A percentile compares a stretch with the other conserved stretches of the same genome.
Conservation (phyloP, 305 asterid species). For the Fraxinus albicans region DNA sequence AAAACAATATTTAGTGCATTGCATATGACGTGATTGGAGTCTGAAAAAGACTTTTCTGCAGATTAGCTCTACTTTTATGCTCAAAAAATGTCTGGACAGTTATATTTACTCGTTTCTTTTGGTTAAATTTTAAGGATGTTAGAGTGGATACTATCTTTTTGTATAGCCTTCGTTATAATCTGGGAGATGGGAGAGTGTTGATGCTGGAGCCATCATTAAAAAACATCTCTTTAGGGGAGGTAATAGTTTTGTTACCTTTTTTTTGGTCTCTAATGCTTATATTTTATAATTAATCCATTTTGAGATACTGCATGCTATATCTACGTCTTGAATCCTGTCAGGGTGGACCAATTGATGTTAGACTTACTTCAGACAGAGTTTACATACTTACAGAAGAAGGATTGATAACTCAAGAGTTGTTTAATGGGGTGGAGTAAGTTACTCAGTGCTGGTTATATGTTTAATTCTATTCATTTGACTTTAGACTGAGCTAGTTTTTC, state of each 20-base stretch:
- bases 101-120: slow-evolving; percentile 25
- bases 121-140: slow-evolving; percentile 50
- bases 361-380: slow-evolving; percentile 57
- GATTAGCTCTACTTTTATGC: slow-evolving; percentile 18
- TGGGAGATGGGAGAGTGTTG: slow-evolving; percentile 55
- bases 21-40: slow-evolving; percentile 15
- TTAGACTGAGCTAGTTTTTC: slow-evolving; percentile 3
- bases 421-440: slow-evolving; percentile 52
- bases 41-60: background rate
- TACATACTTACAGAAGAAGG: slow-evolving; percentile 84
- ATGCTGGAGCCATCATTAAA: slow-evolving; percentile 51
- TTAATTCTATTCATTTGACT: slow-evolving; percentile 9
- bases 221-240: slow-evolving; percentile 65
- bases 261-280: slow-evolving; percentile 6
- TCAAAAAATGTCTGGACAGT: slow-evolving; percentile 16
- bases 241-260: slow-evolving; percentile 30
- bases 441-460: slow-evolving; percentile 6
- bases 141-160: slow-evolving; percentile 48
- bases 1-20: slow-evolving; percentile 2
- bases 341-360: slow-evolving; percentile 80
- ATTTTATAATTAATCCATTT: slow-evolving; percentile 4
- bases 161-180: slow-evolving; percentile 45
- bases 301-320: slow-evolving; percentile 18
- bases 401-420: slow-evolving; percentile 61
- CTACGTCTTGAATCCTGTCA: slow-evolving; percentile 33